Evolutionary conservation across 257 asterid genomes (phyloP), one percentile per base, ranked within the genome.

Genomic region (Salvia rosmarinus): DNA sequence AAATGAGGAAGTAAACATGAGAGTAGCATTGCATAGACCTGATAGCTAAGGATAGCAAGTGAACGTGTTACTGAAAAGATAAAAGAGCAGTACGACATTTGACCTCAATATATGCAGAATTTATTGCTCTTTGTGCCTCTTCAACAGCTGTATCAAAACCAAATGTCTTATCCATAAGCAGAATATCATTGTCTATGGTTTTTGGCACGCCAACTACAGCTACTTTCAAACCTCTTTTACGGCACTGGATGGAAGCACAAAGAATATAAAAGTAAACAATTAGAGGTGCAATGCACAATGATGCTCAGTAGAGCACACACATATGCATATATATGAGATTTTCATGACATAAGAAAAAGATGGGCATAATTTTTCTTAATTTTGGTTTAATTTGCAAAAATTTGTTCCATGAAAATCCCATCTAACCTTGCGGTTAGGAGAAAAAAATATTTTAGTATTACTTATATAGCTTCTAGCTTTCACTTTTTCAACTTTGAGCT

Each of bases 71-170:
- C n/a, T 19, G 10, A 23, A 44, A 72, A 25, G 52, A 50, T 40
- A 49, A 37, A 56, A 49, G 25, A 64, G 66, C 16, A 57, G 79
- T 42, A 67, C 16, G 55, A 60, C 35, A 14, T 62, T 32, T 43
- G 58, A 94, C 99, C 96, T 95, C 99, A 23, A 91, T 95, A 73
- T 95, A 95, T 70, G 99, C 96, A 51, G 96, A 88, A 78, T 95
- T 84, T 35, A 95, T 95, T 34, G 99, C 99, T 84, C 99, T 83
- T 78, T 95, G 99, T 23, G 99, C 96, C 85, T 95, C 99, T 82
- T 95, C 99, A 57, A 95, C 99, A 64, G 99, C 99, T 16, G 99
- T 95, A 86, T 95, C 99, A 75, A 95, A 95, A 72, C 99, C 99
- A 76, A 95, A 95, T 55, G 99, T 95, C 77, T 95, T 95, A 79